Base-by-base conservation (phyloP, 2,329 filamentous ascomycete species). In the Penicillium sp. region DNA sequence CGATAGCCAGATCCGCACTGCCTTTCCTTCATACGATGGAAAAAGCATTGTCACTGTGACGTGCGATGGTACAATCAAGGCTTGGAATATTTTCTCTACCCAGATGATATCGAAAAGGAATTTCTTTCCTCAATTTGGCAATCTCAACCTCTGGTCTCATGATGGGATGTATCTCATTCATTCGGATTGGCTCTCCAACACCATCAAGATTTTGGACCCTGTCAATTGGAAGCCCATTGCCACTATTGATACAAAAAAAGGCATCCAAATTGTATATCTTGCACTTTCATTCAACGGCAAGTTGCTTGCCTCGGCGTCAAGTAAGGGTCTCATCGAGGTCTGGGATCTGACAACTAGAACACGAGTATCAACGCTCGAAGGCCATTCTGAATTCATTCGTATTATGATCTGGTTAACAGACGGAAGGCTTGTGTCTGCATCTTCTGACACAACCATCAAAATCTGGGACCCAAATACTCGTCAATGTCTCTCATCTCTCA, bases 401-500 rank as follows among this genome's bases (percentile, higher is more conserved):
- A 3, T n/a, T 5, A 1, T 50, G 5, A 2, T 4, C 2, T 51
- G 49, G 49, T 16, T 35, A 2, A 33, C 4, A 14, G 37, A 43
- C 29, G 49, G 49, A 29, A 43, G 23, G 23, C 11, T 51, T n/a
- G 49, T 11, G 19, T 51, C 49, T 1, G 19, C 5, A 0, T 39
- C 33, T 5, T 8, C 4, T 19, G 49, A 51, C 13, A 19, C 0
- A 19, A 42, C 8, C 6, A 43, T 51, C 25, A 43, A 35, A 16
- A 51, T 31, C 14, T 51, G 49, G 49, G 16, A 51, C 21, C 16
- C 9, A n/a, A n/a, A n/a, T n/a, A 39, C 14, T 16, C 8, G 54
- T 4, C 23, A 53, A 10, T 26, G 43, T 3, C 21, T 48, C 74
- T 55, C 61, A 19, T 62, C 53, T 3, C 4, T 53, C 10, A 29